phyloP scores from a whole-genome alignment of 176 grass and related monocot species.

The maize (Zea mays) region DNA sequence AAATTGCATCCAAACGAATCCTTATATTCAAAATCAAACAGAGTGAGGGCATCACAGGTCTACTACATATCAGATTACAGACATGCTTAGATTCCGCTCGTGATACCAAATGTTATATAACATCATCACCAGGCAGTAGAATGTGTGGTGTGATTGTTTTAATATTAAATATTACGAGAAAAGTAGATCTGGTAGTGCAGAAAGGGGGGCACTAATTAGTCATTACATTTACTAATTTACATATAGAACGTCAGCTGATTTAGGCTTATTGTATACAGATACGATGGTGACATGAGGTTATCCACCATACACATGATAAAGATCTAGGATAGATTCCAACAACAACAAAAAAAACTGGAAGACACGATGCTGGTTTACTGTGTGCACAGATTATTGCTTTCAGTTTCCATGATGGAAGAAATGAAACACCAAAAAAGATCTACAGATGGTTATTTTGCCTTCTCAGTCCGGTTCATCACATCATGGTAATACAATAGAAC shows the following conservation, averaged over 20 bases:
- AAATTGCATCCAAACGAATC: too few species aligned
- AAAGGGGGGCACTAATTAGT: background rate
- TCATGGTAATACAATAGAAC: conserved; percentile 96
- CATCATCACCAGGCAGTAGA: background rate
- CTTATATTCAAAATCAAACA: background rate
- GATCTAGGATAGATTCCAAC: background rate
- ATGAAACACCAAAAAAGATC: background rate
- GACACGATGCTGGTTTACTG: background rate
- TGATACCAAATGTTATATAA: background rate
- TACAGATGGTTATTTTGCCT: conserved; percentile 19
- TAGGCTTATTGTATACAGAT: conserved; percentile 33
- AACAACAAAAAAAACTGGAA: background rate
- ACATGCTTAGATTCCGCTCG: background rate
- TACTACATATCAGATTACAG: background rate
- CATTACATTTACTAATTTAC: conserved; percentile 5
- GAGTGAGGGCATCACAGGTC: background rate
- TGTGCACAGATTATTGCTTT: conserved; percentile 35
- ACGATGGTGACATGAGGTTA: background rate
- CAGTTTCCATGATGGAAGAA: background rate
- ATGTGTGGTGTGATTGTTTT: too few species aligned
- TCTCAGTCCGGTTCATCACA: conserved; percentile 81
- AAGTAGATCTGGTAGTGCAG: background rate
- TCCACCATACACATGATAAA: background rate
- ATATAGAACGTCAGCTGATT: background rate
- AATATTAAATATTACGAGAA: background rate